These are phyloP conservation scores for Picochlorum sp. DNA, from an alignment of 139 green algal genomes.

Conservation along the genomic window DNA sequence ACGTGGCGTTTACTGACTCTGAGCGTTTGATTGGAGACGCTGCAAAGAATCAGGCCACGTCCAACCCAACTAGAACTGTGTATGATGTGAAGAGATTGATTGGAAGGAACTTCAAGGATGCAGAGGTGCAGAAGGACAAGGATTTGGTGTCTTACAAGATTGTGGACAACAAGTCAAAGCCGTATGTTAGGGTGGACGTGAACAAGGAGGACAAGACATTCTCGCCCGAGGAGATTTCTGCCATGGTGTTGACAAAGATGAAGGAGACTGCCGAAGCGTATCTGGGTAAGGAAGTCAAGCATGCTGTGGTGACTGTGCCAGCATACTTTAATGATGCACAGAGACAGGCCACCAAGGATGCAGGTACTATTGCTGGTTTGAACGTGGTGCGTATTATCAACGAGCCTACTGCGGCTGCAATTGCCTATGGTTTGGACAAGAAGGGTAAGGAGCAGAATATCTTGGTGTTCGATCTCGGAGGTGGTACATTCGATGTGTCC, in stretches of 20 bases:
- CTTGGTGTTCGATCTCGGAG: slow-evolving; percentile 96
- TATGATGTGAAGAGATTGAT: slow-evolving; percentile 99
- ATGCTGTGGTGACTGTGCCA: slow-evolving; percentile 85
- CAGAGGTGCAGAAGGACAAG: slow-evolving; percentile 91
- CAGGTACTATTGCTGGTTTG: slow-evolving; percentile 69
- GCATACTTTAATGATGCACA: slow-evolving; percentile 99
- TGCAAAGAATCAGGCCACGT: slow-evolving; percentile 95
- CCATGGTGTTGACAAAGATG: slow-evolving; percentile 97
- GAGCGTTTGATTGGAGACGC: slow-evolving; percentile 97
- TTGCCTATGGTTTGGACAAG: slow-evolving; percentile 94
- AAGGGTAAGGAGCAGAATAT: slow-evolving; percentile 89
- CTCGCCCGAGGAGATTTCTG: slow-evolving; percentile 91
- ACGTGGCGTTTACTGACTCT: slow-evolving; percentile 99
- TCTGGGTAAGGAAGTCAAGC: slow-evolving; percentile 68
- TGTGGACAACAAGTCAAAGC: slow-evolving; percentile 87
- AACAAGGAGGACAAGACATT: slow-evolving; percentile 43
- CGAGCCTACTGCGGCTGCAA: slow-evolving; percentile 91
- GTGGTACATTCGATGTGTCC: slow-evolving; percentile 98
- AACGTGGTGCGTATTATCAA: slow-evolving; percentile 97
- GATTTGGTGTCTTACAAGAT: slow-evolving; percentile 97
- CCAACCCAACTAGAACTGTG: slow-evolving; percentile 87
- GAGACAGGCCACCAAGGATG: slow-evolving; percentile 89
- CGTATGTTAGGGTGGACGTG: slow-evolving; percentile 78
- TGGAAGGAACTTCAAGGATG: slow-evolving; percentile 88
- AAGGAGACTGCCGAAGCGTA: slow-evolving; percentile 72